Evolutionary conservation across 306 rosid species (phyloP), one percentile per base, ranked within the genome.

Genomic region (Pterocarpus santalinus): DNA sequence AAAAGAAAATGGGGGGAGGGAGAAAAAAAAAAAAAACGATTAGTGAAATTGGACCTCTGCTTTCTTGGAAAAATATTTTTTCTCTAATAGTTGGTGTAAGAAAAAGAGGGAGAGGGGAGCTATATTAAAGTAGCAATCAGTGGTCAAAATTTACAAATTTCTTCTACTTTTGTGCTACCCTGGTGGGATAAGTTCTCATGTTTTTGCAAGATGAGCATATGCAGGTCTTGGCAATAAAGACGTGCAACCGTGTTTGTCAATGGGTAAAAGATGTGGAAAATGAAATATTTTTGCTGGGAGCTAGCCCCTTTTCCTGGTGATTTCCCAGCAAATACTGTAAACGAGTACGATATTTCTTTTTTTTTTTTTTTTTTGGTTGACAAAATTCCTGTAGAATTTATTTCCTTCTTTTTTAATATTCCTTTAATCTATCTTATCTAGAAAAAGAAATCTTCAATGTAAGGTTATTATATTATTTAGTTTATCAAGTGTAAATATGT

Each of bases 261-360:
- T 95, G 99, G 99, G 91, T 95, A 69, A 93, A 93, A 86, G 99
- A 95, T 35, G 96, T 95, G 28, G 99, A 95, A 84, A 93, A 93
- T 32, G 99, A 95, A 81, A 90, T 95, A 53, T 95, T 95, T 87
- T 91, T 95, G 93, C 91, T 93, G 82, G 99, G 99, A 85, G 95
- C 98, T 69, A 95, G 98, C 91, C 99, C 99, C 78, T 93, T 95
- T 85, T 95, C 99, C 69, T 95, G 99, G 99, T 95, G 91, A 95
- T 75, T 84, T 55, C 71, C 80, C 57, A 47, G 41, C 73, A 66
- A 65, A 60, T 68, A 70, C 53, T 89, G 94, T 88, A 86, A 79
- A 75, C 77, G 75, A 91, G 93, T 93, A 93, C 70, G 17, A 84
- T 88, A 55, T 16, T 55, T 55, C 2, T 55, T 34, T 80, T 76